phyloP scores from a whole-genome alignment of 208 protist genomes.

The Acanthamoeba healyi region DNA sequence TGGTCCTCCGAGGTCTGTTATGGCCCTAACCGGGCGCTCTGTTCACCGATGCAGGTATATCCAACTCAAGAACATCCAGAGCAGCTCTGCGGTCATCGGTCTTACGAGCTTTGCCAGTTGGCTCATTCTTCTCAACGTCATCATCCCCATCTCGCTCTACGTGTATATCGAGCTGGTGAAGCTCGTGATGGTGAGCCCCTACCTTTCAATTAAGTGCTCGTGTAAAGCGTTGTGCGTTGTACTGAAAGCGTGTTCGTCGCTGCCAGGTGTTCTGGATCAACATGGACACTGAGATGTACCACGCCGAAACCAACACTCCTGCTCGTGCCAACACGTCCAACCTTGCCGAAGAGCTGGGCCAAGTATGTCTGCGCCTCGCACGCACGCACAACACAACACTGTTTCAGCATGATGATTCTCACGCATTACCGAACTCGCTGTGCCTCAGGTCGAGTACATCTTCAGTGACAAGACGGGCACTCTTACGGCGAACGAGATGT shows the following conservation, averaged over 20 bases:
- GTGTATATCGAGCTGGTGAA: conserved; percentile 87
- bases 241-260: background rate
- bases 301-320: conserved; percentile 73
- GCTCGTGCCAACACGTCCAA: conserved; percentile 82
- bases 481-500: conserved; percentile 87
- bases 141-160: conserved; percentile 87
- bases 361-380: too few species aligned
- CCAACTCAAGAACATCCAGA: background rate
- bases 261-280: conserved; percentile 84
- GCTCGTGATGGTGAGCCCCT: conserved; percentile 80
- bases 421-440: conserved; percentile 21
- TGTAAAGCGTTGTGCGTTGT: background rate
- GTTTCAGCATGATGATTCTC: background rate
- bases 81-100: background rate
- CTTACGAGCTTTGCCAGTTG: conserved; percentile 78
- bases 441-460: conserved; percentile 83
- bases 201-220: background rate
- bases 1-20: background rate
- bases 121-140: conserved; percentile 86
- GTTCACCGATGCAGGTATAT: background rate
- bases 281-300: conserved; percentile 82
- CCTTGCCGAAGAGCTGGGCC: conserved; percentile 84
- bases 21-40: background rate
- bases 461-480: conserved; percentile 90
- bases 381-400: conserved; percentile 72